These are phyloP conservation scores for Ustilago vetiveriae DNA, from an alignment of 1,284 basidiomycete species.

Conservation along the genomic window DNA sequence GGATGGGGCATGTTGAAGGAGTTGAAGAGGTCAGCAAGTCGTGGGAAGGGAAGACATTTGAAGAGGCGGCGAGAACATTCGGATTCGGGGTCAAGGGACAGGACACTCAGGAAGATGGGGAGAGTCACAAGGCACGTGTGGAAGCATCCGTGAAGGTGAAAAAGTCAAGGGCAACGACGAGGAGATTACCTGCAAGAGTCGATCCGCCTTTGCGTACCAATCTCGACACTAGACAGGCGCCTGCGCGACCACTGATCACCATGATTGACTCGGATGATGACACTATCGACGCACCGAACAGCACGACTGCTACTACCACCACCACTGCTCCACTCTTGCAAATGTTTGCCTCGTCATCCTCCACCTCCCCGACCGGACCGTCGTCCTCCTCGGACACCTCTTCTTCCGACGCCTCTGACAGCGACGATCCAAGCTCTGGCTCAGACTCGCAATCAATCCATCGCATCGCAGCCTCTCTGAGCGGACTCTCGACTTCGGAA, in stretches of 20 bases:
- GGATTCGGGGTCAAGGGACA: not conserved
- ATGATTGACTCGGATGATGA: constrained; percentile 26
- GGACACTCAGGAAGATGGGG: no score
- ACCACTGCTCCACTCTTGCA: not conserved
- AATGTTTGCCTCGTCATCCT: constrained; percentile 17
- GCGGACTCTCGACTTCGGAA: constrained; percentile 17
- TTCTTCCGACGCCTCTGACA: constrained; percentile 14
- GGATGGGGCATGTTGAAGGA: constrained; percentile 1
- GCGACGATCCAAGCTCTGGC: constrained; percentile 2
- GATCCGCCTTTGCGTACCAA: constrained; percentile 4
- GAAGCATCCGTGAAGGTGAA: not conserved
- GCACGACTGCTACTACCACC: no score
- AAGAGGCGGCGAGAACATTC: not conserved
- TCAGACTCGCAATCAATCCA: constrained; percentile 12
- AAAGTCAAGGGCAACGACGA: constrained; percentile 6
- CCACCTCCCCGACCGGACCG: not conserved
- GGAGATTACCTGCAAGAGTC: constrained; percentile 12
- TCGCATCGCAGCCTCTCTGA: constrained; percentile 30
- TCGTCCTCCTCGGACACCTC: constrained; percentile 8
- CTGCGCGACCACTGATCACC: constrained; percentile 31
- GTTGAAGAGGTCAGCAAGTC: not conserved
- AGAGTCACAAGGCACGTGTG: not conserved
- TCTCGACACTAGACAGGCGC: not conserved
- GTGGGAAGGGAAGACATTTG: not conserved
- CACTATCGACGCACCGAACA: not conserved